Conservation (phyloP, 2,329 filamentous ascomycete species). For the Diaporthe nobilis region DNA sequence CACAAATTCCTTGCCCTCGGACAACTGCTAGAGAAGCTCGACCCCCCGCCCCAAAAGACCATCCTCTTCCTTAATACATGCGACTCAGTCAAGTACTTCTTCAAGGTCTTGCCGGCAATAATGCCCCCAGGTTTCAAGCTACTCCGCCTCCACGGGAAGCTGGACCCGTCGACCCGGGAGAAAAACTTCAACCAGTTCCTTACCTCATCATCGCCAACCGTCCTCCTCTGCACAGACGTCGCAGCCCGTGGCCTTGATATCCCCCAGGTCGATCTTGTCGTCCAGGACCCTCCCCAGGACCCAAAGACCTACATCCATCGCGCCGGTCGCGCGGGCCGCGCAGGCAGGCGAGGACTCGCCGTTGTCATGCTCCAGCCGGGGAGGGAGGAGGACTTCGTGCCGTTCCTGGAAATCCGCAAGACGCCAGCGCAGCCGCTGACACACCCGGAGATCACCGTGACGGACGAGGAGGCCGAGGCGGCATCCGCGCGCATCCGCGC, state of each 20-base stretch:
- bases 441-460: constrained; percentile 69
- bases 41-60: constrained; percentile 83
- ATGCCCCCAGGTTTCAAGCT: constrained; percentile 78
- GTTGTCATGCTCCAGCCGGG: constrained; percentile 89
- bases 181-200: constrained; percentile 90
- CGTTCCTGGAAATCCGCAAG: constrained; percentile 88
- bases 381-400: constrained; percentile 89
- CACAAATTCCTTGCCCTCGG: constrained; percentile 85
- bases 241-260: constrained; percentile 93
- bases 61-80: constrained; percentile 92
- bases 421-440: constrained; percentile 81
- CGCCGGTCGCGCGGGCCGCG: constrained; percentile 89
- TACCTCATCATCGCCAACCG: constrained; percentile 79
- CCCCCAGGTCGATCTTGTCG: constrained; percentile 89
- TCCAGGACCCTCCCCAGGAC: constrained; percentile 88
- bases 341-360: constrained; percentile 87
- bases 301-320: constrained; percentile 97
- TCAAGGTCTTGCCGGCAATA: constrained; percentile 81
- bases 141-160: constrained; percentile 91
- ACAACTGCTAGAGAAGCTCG: constrained; percentile 77
- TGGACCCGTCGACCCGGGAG: constrained; percentile 86
- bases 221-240: constrained; percentile 93
- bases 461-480: constrained; percentile 71
- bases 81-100: constrained; percentile 94
- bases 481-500: constrained; percentile 48